Percentiles rank a stretch among this genome's conserved stretches.
Evolutionary conservation across 768 basidiomycete species (phyloP).

Genomic region (Daedaleopsis sinensis): DNA sequence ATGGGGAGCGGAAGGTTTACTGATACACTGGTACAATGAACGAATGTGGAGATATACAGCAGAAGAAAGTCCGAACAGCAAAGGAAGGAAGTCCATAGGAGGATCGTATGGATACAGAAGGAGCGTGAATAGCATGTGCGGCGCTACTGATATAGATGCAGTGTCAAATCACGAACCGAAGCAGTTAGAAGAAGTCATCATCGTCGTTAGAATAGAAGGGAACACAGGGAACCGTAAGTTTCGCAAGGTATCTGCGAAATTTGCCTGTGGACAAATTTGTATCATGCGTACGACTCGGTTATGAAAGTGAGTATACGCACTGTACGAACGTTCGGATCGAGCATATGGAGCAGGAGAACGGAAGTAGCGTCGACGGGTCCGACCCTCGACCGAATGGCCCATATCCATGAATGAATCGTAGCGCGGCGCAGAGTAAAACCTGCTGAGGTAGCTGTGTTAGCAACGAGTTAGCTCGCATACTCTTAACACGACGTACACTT

Average conservation of each 20-base stretch:
- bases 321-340: not conserved
- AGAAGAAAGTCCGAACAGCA: too few species aligned
- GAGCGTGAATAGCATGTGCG: not conserved
- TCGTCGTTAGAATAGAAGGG: not conserved
- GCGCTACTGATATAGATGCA: not conserved
- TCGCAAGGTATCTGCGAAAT: constrained; percentile 11
- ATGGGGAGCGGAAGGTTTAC: too few species aligned
- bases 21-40: too few species aligned
- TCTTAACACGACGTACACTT: not conserved
- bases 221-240: constrained; percentile 6
- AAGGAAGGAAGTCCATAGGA: too few species aligned
- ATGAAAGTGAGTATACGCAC: not conserved
- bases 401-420: constrained; percentile 17
- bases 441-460: not conserved
- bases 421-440: not conserved
- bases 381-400: constrained; percentile 10
- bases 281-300: too few species aligned
- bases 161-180: not conserved
- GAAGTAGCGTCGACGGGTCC: constrained; percentile 4
- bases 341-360: constrained; percentile 15
- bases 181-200: constrained; percentile 7
- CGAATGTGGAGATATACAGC: too few species aligned
- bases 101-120: not conserved
- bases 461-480: not conserved
- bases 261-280: not conserved